These are phyloP conservation scores for Apophysomyces trapeziformis DNA, from an alignment of 371 early-diverging fungal species.

Conservation along the genomic window DNA sequence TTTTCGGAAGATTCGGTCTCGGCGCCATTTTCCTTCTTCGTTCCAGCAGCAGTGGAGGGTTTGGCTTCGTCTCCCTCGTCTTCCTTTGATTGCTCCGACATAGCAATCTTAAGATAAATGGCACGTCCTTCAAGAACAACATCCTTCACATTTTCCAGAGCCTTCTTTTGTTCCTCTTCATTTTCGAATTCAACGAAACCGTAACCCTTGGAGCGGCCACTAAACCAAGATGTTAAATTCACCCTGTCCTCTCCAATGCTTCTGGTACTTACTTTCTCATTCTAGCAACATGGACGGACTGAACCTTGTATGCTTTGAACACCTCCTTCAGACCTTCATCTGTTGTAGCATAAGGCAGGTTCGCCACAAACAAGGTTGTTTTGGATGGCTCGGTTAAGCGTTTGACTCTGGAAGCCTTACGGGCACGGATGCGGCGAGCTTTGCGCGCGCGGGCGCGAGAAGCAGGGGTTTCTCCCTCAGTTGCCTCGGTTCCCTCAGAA, in stretches of 20 bases:
- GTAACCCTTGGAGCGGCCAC: conserved; percentile 83
- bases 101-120: conserved; percentile 73
- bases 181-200: conserved; percentile 85
- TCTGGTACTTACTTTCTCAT: conserved; percentile 28
- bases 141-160: conserved; percentile 63
- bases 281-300: conserved; percentile 73
- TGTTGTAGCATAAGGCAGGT: conserved; percentile 84
- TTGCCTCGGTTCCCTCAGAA: conserved; percentile 10
- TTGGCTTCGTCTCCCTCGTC: background rate
- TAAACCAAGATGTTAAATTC: background rate
- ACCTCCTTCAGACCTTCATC: conserved; percentile 74
- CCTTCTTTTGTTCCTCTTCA: conserved; percentile 78
- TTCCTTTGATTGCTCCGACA: conserved; percentile 40
- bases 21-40: conserved; percentile 9
- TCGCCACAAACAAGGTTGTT: conserved; percentile 87
- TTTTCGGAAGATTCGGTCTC: background rate
- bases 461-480: conserved; percentile 1
- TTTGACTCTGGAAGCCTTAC: background rate
- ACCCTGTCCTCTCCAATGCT: background rate
- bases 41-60: conserved; percentile 1
- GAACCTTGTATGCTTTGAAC: conserved; percentile 76
- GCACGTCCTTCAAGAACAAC: conserved; percentile 67
- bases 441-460: conserved; percentile 1
- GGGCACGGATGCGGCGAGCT: conserved; percentile 1
- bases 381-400: conserved; percentile 66